Base-by-base conservation (phyloP, 2,329 filamentous ascomycete genomes). In the Seiridium unicorne region DNA sequence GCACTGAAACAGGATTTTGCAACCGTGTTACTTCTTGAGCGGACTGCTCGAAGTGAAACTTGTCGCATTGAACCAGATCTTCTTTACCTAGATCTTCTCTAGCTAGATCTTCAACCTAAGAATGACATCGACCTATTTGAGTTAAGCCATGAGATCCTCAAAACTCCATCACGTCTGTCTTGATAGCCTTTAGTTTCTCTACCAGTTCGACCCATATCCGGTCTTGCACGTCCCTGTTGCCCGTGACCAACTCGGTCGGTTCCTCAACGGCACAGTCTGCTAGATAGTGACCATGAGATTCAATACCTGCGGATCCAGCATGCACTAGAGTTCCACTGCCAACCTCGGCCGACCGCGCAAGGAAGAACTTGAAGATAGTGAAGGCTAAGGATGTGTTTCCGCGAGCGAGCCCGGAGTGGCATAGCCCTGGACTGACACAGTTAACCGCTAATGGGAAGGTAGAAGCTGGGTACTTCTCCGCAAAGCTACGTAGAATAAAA, bases 351-450 rank as follows among this genome's bases (percentile, higher is more conserved):
- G 74, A 73, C 26, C 81, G 72, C 2, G 75, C 80, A 42, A 80
- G 56, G 26, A 77, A 5, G 9, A 72, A 56, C 32, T 73, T 70
- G 42, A 79, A 40, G 8, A 74, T 58, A 26, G 51, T 66, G 40
- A 40, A 65, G 40, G 18, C 57, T 26, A 55, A 55, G 1, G 10
- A 57, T 13, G 42, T 58, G 0, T 55, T 34, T 0, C 83, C 76
- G 8, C 82, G 73, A 5, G 63, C 65, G 1, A 86, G 71, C 32
- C 77, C 71, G 0, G 79, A 79, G 46, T 82, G 74, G 66, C 83
- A 86, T 36, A 81, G 72, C 1, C 83, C 83, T 0, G 84, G 84
- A 59, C 83, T 83, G 26, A 83, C 62, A 61, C 75, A 74, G 65
- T 84, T 85, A 60, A 86, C 64, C 1, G 78, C 77, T 44, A 85